Evolutionary conservation across 2,329 filamentous ascomycete species (phyloP), one percentile per base, ranked within the genome.

Genomic region (Plenodomus biglobosus): DNA sequence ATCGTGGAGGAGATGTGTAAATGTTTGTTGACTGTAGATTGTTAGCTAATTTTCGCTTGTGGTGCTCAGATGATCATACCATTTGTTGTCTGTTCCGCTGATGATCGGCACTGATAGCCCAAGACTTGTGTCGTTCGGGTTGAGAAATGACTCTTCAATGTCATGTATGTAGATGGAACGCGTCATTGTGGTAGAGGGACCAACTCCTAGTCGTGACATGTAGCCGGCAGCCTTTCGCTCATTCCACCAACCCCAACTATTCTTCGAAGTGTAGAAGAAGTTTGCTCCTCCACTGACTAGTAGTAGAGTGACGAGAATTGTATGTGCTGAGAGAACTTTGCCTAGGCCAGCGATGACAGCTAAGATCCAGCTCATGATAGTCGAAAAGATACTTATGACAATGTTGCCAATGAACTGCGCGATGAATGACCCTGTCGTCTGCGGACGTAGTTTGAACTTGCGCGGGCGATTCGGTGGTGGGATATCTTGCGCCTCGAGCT

Each of bases 131-230:
- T 68, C 59, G 20, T 72, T 70, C 11, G 74, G 65, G 18, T 58
- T 53, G 19, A 65, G 45, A 42, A 82, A 75, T 15, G 82, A 84
- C 53, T 87, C 83, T 49, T 91, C 85, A 41, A 97, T 77, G 69
- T 97, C 92, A 42, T 79, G 80, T 46, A 96, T 74, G 67, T 94
- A 96, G 20, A 99, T 84, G 8, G 89, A 85, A 70, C 87, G 90
- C 72, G 87, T 88, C 88, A 96, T 92, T 53, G 87, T 81, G 17
- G 80, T 73, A 58, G 95, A 87, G 7, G 92, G 90, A 2, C 82
- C 81, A 7, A 97, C 85, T 8, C 92, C 92, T 13, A 97, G 75
- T 11, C 85, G 80, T 27, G 78, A 77, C 90, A 99, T 94, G 70
- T 92, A 96, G 35, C 80, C 85, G 15, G 81, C 82, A 1, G 92